Base-by-base conservation (phyloP, 805 yeast species). In the Metschnikowia amazonensis region DNA sequence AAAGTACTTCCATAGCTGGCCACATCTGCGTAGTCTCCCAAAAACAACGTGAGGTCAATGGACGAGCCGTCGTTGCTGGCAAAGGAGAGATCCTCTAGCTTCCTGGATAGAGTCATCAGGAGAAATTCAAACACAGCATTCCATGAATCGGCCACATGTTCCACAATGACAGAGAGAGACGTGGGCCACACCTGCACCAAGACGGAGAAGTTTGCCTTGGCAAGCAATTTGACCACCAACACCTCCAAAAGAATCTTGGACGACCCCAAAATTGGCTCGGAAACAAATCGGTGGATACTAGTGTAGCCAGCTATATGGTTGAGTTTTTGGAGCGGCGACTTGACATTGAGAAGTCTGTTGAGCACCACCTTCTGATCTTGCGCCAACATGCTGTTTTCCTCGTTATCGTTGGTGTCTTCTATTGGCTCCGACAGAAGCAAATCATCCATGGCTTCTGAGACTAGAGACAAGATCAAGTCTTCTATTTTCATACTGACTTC, bases 61-160 rank as follows among this genome's bases (percentile, higher is more conserved):
- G 48, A 40, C 42, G 55, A 45, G 16, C 48, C 48, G 36, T 58
- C 60, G 20, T 49, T 52, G n/a, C 45, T 45, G 7, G 57, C 55
- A 14, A 54, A 52, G 4, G 66, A 53, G 23, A 70, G 56, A 17
- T 58, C 61, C 35, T 70, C 74, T 14, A 70, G 55, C 44, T 63
- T 65, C 70, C 72, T 64, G 3, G 71, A 62, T 5, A 59, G 50
- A 1, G 61, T 36, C 4, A 60, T 46, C 24, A 67, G 51, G 2
- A 62, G 36, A n/a, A 64, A 57, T 28, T 64, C 66, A 25, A 64
- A 48, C 1, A 65, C 41, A 3, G 47, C 48, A 20, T 40, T 50
- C 45, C 64, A 53, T 0, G 59, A 48, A 3, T 40, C 45, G 7
- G 46, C 49, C 23, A 58, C 44, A 4, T 46, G 45, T 25, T 45